Evolutionary conservation across 495 filamentous ascomycete genomes (phyloP).

Genomic region (Penicillium nucicola): DNA sequence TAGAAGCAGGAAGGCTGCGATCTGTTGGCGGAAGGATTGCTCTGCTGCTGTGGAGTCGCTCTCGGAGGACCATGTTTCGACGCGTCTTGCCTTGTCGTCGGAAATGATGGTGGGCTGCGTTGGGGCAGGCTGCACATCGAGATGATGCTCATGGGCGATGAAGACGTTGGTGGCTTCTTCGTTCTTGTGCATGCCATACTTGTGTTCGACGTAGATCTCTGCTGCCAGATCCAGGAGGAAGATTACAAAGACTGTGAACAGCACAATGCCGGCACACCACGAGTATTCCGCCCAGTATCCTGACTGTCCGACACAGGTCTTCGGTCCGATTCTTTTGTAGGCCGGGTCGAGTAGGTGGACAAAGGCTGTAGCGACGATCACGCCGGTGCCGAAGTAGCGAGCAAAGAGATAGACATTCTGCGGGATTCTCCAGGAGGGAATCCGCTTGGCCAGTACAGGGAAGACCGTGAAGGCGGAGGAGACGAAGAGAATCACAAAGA

Average conservation of each 20-base stretch:
- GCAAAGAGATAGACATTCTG: slow-evolving; percentile 65
- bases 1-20: slow-evolving; percentile 47
- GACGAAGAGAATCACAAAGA: slow-evolving; percentile 39
- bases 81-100: no score
- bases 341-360: slow-evolving; percentile 50
- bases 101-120: no score
- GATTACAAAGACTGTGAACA: slow-evolving; percentile 26
- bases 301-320: slow-evolving; percentile 49
- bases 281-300: slow-evolving; percentile 43
- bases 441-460: slow-evolving; percentile 58
- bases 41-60: slow-evolving; percentile 4
- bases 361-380: slow-evolving; percentile 71
- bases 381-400: slow-evolving; percentile 67
- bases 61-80: no score
- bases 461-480: slow-evolving; percentile 50
- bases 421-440: slow-evolving; percentile 54
- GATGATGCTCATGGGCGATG: background rate
- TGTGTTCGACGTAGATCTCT: slow-evolving; percentile 49
- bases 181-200: slow-evolving; percentile 39
- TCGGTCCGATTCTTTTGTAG: slow-evolving; percentile 48
- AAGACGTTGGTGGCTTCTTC: slow-evolving; percentile 19
- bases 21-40: slow-evolving; percentile 33
- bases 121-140: no score
- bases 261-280: slow-evolving; percentile 37
- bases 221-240: slow-evolving; percentile 39